Evolutionary conservation across 2,329 filamentous ascomycete species (phyloP), one percentile per base, ranked within the genome.

Genomic region (Venturia oleaginea): DNA sequence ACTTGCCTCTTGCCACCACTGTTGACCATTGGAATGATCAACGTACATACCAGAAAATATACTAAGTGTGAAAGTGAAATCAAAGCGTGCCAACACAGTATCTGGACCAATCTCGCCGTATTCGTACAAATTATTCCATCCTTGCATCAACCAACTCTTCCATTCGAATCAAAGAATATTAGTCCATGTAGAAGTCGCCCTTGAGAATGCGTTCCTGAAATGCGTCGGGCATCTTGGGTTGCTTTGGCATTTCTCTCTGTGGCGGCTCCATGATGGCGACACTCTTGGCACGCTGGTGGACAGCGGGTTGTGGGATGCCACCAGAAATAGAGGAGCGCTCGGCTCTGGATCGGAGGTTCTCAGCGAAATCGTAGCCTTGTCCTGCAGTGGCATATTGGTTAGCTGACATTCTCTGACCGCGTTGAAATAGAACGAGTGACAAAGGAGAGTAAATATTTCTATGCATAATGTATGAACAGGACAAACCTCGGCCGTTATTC

Each of bases 101-200:
- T 32, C 48, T 54, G 24, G n/a, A 54, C 24, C 5, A 17, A 17
- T 17, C 4, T 30, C 5, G 10, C 15, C 30, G 11, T 57, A 34
- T 34, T 57, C 27, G 17, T 57, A 57, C 51, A 57, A 51, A 34
- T 34, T 57, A 15, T 57, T 34, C n/a, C 11, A 0, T 37, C 34
- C 13, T 30, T 57, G 43, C 11, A 22, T 48, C 43, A 17, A 46
- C 46, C 2, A 22, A 2, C 27, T 57, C 24, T 32, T 57, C 11
- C 24, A 15, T 30, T 30, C 24, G 27, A 1, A 17, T 2, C 0
- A 17, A 11, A 7, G 37, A 27, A 2, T 11, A 22, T 68, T 81
- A 96, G 73, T 97, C 92, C 92, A 97, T 97, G 80, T 94, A 94
- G 72, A 99, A 97, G 73, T 99, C 94, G 57, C 93, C 94, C 79